These are phyloP conservation scores for Neurospora hispaniola DNA, from an alignment of 495 filamentous ascomycete species.

Conservation along the genomic window DNA sequence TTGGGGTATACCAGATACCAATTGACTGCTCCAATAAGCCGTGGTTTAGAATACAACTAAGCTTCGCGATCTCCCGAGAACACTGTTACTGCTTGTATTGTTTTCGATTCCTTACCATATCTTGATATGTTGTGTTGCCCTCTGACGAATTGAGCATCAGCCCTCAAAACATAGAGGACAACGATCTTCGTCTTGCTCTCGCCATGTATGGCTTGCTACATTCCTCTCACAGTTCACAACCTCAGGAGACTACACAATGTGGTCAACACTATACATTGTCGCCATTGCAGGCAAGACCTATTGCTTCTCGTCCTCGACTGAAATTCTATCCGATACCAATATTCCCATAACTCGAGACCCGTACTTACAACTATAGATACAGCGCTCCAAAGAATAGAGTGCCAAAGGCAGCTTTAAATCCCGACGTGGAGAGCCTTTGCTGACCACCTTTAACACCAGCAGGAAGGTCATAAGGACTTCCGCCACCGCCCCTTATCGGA, in stretches of 20 bases:
- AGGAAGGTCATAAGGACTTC: neutral
- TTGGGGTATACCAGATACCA: too few relatives aligned
- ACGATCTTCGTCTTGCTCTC: too few relatives aligned
- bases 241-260: neutral
- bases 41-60: neutral
- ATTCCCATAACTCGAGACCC: neutral
- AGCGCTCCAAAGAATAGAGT: neutral
- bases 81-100: too few relatives aligned
- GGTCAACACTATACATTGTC: neutral
- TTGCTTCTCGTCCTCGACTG: neutral
- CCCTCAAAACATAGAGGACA: neutral
- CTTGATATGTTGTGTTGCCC: too few relatives aligned
- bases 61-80: too few relatives aligned
- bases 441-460: neutral
- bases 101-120: too few relatives aligned
- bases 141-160: too few relatives aligned
- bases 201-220: neutral
- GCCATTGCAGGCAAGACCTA: neutral
- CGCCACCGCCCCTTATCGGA: neutral
- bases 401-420: neutral
- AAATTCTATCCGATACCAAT: neutral
- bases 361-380: neutral
- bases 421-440: neutral
- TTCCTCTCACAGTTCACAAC: neutral
- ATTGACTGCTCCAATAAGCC: rapidly evolving